Evolutionary conservation across 2,329 filamentous ascomycete species (phyloP), one percentile per base, ranked within the genome.

Genomic region (Sporothrix brasiliensis): DNA sequence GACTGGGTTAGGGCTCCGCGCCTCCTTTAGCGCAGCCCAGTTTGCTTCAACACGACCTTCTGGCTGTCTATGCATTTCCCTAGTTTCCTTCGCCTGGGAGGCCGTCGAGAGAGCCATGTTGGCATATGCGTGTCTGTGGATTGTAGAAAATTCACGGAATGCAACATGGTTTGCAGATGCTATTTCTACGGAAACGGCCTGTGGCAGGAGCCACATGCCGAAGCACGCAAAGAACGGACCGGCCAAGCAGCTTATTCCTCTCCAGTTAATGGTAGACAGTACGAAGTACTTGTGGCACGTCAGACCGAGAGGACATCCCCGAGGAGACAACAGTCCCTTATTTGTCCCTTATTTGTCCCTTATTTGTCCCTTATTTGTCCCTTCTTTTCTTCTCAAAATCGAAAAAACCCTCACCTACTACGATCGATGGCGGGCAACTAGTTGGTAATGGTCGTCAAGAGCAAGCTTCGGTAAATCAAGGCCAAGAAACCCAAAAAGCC

Each of bases 1-100:
- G 19, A 44, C 56, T 44, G 56, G 56, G 56, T 61, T 44, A 44
- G 56, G 56, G 58, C 58, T 24, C 39, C n/a, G 39, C 58, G 58
- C 58, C 58, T 47, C 39, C n/a, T 63, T 47, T 47, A 63, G 58
- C 58, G 39, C 58, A 63, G 58, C 39, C 58, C 58, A 27, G 58
- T 63, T 47, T 47, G n/a, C 58, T 63, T 19, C 34, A 34, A 34
- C 34, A 14, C 13, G 41, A 14, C n/a, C 39, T 27, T 16, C 34
- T 34, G 34, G 34, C 34, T 58, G 14, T 44, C 6, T 44, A 14
- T 41, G 41, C n/a, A n/a, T 60, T 60, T 13, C 21, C 19, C 4
- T 41, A n/a, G 7, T 61, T 24, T 24, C 19, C 34, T 61, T 44
- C 34, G 9, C 16, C 19, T 7, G 30, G 19, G 34, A 60, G 56